A percentile compares a stretch with the other conserved stretches of the same genome.
phyloP scores from a whole-genome alignment of 2,329 filamentous ascomycete species.

The Aspergillus aculeatinus region DNA sequence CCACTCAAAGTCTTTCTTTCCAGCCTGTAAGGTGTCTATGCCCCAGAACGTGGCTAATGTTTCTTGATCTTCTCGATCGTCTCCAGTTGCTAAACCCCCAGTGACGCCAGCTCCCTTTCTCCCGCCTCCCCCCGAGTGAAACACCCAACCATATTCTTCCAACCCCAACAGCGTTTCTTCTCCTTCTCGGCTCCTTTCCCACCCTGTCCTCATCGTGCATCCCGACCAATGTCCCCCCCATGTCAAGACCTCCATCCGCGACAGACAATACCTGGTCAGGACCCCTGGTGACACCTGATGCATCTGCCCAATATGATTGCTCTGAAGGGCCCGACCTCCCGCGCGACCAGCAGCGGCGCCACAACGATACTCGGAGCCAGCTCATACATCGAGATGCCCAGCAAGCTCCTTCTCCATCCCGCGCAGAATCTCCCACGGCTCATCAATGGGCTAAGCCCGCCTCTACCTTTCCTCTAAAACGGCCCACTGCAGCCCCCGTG shows the following conservation, averaged over 20 bases:
- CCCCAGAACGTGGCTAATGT: conserved; percentile 30
- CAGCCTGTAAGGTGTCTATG: conserved; percentile 33
- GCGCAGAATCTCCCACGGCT: conserved; percentile 38
- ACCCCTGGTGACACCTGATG: conserved; percentile 48
- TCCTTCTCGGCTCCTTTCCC: conserved; percentile 14
- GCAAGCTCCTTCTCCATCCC: conserved; percentile 32
- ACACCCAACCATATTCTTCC: conserved; percentile 20
- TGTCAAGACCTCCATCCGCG: conserved; percentile 50
- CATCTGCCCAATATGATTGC: conserved; percentile 41
- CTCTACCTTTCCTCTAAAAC: conserved; percentile 36
- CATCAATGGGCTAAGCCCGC: conserved; percentile 35
- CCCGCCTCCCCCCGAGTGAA: conserved; percentile 13
- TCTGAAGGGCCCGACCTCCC: conserved; percentile 25
- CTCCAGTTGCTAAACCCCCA: conserved; percentile 14
- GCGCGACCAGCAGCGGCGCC: conserved; percentile 37
- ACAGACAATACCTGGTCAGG: conserved; percentile 41
- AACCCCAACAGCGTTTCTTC: conserved; percentile 13
- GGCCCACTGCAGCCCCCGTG: conserved; percentile 32
- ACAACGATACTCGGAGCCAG: conserved; percentile 33
- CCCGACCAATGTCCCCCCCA: conserved; percentile 52
- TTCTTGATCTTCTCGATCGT: conserved; percentile 17
- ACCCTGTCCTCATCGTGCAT: conserved; percentile 26
- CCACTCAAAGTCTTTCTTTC: conserved; percentile 12
- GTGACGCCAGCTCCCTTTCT: conserved; percentile 29
- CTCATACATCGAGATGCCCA: conserved; percentile 31